Evolutionary conservation across 768 basidiomycete genomes (phyloP).

Genomic region (Psilocybe tampanensis): DNA sequence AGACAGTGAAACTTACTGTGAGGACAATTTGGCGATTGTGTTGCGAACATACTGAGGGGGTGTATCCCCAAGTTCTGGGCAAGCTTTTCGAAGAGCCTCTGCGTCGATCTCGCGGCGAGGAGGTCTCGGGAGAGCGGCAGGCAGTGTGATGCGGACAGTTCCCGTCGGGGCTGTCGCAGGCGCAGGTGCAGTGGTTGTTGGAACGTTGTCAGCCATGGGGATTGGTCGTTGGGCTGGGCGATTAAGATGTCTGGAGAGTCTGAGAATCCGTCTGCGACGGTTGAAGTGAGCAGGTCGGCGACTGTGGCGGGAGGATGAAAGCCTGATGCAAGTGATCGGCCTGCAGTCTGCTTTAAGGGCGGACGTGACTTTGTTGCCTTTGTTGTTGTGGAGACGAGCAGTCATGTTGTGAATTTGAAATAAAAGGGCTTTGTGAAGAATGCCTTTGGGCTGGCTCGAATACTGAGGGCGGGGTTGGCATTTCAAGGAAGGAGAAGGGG

Average conservation of each 20-base stretch:
- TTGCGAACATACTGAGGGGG: slow-evolving; percentile 9
- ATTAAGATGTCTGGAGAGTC: slow-evolving; percentile 7
- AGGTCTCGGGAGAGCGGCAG: slow-evolving; percentile 8
- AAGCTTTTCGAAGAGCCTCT: slow-evolving; percentile 1
- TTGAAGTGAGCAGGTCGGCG: neutral
- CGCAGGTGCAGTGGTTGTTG: neutral
- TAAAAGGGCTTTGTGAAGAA: neutral
- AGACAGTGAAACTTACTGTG: slow-evolving; percentile 10
- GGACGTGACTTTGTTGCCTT: slow-evolving; percentile 12
- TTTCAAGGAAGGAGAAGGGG: neutral
- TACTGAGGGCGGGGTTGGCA: slow-evolving; percentile 7
- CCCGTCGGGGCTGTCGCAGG: neutral
- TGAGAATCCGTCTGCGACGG: neutral
- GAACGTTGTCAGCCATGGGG: neutral
- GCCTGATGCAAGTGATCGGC: neutral
- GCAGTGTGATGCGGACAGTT: slow-evolving; percentile 4
- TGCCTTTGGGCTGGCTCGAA: neutral
- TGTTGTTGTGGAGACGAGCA: slow-evolving; percentile 19
- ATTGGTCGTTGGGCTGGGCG: neutral
- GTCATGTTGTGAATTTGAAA: slow-evolving; percentile 13
- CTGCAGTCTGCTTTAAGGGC: neutral
- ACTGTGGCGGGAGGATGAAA: neutral
- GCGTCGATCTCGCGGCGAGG: neutral
- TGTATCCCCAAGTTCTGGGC: slow-evolving; percentile 13
- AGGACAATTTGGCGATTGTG: slow-evolving; percentile 3